Evolutionary conservation across 208 protist species (phyloP).

Genomic region (Trypanosoma rangeli): DNA sequence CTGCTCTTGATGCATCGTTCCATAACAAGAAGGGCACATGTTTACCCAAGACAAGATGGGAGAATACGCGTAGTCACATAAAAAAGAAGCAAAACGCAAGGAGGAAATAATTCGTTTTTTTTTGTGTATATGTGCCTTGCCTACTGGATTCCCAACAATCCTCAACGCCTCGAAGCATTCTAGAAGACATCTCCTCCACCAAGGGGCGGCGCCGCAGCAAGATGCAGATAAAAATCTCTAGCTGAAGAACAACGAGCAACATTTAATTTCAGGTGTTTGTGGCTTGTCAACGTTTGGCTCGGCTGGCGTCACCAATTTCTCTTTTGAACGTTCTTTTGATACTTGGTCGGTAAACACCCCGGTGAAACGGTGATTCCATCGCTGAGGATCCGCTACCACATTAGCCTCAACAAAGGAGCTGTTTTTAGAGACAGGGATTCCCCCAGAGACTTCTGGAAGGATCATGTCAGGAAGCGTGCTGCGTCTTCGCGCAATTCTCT

Average conservation of each 20-base stretch:
- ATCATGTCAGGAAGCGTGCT: constrained; percentile 9
- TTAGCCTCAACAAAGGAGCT: constrained; percentile 24
- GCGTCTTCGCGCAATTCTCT: constrained; percentile 18
- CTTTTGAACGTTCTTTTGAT: background rate
- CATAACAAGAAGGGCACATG: too few relatives aligned
- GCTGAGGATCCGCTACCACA: constrained; percentile 8
- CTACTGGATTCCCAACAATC: background rate
- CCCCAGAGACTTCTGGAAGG: constrained; percentile 12
- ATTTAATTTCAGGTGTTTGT: constrained; percentile 25
- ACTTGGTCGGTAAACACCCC: constrained; percentile 5
- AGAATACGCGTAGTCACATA: background rate
- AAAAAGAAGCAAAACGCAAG: background rate
- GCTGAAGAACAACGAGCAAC: constrained; percentile 28
- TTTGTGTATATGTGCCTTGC: background rate
- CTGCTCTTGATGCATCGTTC: too few relatives aligned
- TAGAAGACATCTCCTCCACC: background rate
- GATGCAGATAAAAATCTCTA: background rate
- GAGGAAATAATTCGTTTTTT: background rate
- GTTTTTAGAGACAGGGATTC: constrained; percentile 25
- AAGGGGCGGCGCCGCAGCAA: background rate
- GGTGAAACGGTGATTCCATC: constrained; percentile 23
- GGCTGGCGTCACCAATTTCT: background rate
- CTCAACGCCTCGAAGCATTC: background rate
- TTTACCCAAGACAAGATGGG: too few relatives aligned
- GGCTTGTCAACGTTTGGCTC: constrained; percentile 6